phyloP scores from a whole-genome alignment of 106 monocot species.

The Posidonia australis region DNA sequence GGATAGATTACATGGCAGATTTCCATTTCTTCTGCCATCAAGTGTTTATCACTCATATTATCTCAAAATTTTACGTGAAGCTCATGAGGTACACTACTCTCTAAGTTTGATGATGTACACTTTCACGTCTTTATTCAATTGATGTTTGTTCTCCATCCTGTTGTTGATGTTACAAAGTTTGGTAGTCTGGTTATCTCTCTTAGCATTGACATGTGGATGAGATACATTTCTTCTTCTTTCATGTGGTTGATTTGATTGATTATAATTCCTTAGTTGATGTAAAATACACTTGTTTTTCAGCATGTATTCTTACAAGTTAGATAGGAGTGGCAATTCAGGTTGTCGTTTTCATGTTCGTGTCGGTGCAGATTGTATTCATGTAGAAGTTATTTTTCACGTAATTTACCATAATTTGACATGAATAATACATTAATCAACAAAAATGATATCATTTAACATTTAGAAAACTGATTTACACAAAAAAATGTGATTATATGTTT shows the following conservation, averaged over 20 bases:
- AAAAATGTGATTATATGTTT: too few relatives aligned
- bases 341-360: too few relatives aligned
- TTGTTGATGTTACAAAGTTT: not conserved
- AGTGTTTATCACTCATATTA: conserved; percentile 76
- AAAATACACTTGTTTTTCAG: not conserved
- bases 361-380: too few relatives aligned
- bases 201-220: not conserved
- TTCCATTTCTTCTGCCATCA: conserved; percentile 80
- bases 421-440: too few relatives aligned
- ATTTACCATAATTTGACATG: too few relatives aligned
- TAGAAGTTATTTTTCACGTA: too few relatives aligned
- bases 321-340: too few relatives aligned
- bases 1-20: conserved; percentile 58
- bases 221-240: not conserved
- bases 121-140: not conserved
- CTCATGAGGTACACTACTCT: conserved; percentile 49
- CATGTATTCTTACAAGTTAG: too few relatives aligned
- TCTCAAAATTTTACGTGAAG: conserved; percentile 56
- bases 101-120: not conserved
- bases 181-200: too few relatives aligned
- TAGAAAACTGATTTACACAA: too few relatives aligned
- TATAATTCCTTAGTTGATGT: not conserved
- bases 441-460: too few relatives aligned
- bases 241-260: not conserved
- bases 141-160: not conserved